Conservation (phyloP, 2,329 filamentous ascomycete genomes). For the Ascochyta clinopodiicola region DNA sequence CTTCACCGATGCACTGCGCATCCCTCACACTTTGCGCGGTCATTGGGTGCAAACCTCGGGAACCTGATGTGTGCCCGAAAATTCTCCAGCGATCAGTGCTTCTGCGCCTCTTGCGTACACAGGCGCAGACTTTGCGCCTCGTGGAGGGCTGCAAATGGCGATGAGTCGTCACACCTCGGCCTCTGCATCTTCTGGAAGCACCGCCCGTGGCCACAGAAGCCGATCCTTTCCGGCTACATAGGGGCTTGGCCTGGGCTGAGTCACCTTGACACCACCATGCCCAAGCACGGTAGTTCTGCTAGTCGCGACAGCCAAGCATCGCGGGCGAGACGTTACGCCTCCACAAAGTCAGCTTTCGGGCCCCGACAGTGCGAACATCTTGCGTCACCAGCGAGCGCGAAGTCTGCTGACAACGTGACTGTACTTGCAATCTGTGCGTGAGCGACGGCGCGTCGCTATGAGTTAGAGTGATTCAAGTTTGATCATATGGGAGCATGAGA, state of each 20-base stretch:
- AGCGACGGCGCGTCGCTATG: constrained; percentile 2
- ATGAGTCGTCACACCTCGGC: constrained; percentile 16
- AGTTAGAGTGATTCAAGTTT: constrained; percentile 14
- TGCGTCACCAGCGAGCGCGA: constrained; percentile 25
- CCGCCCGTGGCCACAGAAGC: constrained; percentile 5
- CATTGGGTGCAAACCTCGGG: constrained; percentile 9
- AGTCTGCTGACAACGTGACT: constrained; percentile 42
- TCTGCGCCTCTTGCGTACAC: constrained; percentile 17
- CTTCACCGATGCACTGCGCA: constrained; percentile 15
- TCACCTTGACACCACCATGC: constrained; percentile 26
- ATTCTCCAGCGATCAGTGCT: constrained; percentile 11
- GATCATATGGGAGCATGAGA: constrained; percentile 5
- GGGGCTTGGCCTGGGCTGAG: constrained; percentile 28
- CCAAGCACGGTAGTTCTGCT: constrained; percentile 12
- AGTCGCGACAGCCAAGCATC: constrained; percentile 21
- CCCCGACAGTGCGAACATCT: constrained; percentile 19
- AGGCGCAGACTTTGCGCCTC: constrained; percentile 15
- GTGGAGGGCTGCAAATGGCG: constrained; percentile 14
- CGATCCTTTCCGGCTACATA: constrained; percentile 12
- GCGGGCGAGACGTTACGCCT: constrained; percentile 27
- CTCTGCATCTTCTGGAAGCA: constrained; percentile 9
- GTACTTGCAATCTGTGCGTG: constrained; percentile 12
- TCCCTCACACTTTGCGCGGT: constrained; percentile 4
- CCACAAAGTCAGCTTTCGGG: constrained; percentile 14
- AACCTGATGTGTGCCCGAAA: constrained; percentile 7